Evolutionary conservation across 73 alveolate species (phyloP).

Genomic region (Tetrahymena borealis): DNA sequence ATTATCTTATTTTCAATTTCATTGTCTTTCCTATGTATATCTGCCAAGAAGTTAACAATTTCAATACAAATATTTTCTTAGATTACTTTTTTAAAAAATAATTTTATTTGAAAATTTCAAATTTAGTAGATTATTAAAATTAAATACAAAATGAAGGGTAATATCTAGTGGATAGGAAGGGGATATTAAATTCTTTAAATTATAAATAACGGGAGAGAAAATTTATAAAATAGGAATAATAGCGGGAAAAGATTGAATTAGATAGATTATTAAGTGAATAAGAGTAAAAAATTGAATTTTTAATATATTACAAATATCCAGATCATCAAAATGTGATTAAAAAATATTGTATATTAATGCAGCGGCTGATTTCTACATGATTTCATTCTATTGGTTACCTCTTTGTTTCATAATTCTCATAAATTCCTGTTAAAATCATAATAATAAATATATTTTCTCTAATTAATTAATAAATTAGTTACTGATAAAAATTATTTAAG

Average conservation of each 20-base stretch:
- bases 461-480: neutral
- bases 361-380: neutral
- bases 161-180: too few species aligned
- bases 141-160: too few species aligned
- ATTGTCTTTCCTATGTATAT: neutral
- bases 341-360: neutral
- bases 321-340: neutral
- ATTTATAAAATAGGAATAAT: neutral
- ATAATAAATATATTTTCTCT: neutral
- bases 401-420: neutral
- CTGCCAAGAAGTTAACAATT: neutral
- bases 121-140: too few species aligned
- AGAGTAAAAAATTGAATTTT: too few species aligned
- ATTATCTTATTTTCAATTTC: neutral
- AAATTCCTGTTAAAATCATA: neutral
- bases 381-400: neutral
- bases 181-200: too few species aligned
- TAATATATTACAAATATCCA: neutral
- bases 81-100: neutral
- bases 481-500: neutral
- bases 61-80: neutral
- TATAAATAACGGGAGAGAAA: too few species aligned
- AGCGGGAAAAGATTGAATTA: neutral
- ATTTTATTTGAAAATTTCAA: too few species aligned
- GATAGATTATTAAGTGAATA: neutral